Conservation (phyloP, 2,329 filamentous ascomycete species). For the Gnomoniopsis smithogilvyi region DNA sequence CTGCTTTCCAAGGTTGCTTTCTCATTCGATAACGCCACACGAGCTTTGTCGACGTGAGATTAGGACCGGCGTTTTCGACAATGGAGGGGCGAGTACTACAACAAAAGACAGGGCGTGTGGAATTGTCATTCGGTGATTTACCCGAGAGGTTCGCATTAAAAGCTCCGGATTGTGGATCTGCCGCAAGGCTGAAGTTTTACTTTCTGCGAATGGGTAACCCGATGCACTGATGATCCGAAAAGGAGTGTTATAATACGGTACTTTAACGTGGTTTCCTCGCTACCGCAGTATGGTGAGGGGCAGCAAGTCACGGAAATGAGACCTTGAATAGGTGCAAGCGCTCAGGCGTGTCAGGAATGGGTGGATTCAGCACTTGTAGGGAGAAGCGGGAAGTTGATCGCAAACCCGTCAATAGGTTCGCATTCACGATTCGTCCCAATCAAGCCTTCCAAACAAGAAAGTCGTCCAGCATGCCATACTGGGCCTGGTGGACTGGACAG, state of each 20-base stretch:
- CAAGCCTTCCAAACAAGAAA: too few species aligned
- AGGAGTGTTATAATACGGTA: background rate
- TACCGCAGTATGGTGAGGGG: background rate
- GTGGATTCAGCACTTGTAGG: too few species aligned
- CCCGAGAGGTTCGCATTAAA: background rate
- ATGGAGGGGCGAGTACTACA: too few species aligned
- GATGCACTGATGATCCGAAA: background rate
- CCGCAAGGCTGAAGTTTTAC: conserved; percentile 1
- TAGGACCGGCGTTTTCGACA: too few species aligned
- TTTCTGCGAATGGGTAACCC: background rate
- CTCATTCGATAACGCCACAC: too few species aligned
- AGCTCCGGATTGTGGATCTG: conserved; percentile 1
- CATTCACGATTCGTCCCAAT: too few species aligned
- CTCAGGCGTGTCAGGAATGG: too few species aligned
- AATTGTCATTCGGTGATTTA: background rate
- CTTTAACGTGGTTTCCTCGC: background rate
- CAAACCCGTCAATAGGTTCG: too few species aligned
- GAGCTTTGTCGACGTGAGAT: too few species aligned
- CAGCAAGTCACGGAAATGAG: background rate
- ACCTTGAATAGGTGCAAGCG: background rate
- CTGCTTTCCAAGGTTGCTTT: too few species aligned
- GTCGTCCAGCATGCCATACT: background rate
- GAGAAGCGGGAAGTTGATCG: too few species aligned
- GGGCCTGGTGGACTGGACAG: background rate
- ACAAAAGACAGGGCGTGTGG: background rate